Evolutionary conservation across 441 rosid species (phyloP), one percentile per base, ranked within the genome.

Genomic region (Capsella rubella): DNA sequence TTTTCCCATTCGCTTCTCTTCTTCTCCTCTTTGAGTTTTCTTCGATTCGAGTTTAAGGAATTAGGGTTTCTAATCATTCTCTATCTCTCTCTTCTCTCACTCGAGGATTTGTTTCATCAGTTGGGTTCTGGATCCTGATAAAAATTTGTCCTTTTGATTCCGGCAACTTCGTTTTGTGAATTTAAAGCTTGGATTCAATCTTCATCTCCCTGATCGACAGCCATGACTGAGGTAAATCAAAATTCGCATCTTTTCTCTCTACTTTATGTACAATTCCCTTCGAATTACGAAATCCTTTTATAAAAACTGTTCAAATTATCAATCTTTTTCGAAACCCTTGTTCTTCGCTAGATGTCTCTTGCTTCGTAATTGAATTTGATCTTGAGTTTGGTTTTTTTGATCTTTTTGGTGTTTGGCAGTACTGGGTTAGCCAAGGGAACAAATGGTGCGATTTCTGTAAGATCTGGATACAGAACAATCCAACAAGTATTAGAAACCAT

Each of bases 391-490:
- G 2, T 25, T 45, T 53, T 3, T 28, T 54, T 72, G 1, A 25
- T 25, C 8, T 46, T 5, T 18, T 47, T 43, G 39, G 39, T 35
- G 39, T 35, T 35, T 8, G 39, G 11, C 9, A 92, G 98, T 92
- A 83, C 79, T 92, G 99, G 99, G 97, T 94, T 34, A 92, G 97
- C 65, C 97, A 94, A 79, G 97, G 97, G 18, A 94, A 94, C 55
- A 92, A 94, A 84, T 94, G 97, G 97, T 94, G 99, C 27, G 97
- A 95, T 46, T 88, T 89, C 83, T 95, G 99, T 87, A 95, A 94
- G 82, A 88, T 95, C 53, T 95, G 68, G 77, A 70, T 90, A 53
- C 82, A 97, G 53, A 92, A 90, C 76, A 90, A 92, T 66, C 91
- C 90, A 54, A 79, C 94, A 14, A 92, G 97, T 72, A 90, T 95